Conservation (phyloP, 2,329 filamentous ascomycete genomes). For the Ascochyta viciae-villosae region DNA sequence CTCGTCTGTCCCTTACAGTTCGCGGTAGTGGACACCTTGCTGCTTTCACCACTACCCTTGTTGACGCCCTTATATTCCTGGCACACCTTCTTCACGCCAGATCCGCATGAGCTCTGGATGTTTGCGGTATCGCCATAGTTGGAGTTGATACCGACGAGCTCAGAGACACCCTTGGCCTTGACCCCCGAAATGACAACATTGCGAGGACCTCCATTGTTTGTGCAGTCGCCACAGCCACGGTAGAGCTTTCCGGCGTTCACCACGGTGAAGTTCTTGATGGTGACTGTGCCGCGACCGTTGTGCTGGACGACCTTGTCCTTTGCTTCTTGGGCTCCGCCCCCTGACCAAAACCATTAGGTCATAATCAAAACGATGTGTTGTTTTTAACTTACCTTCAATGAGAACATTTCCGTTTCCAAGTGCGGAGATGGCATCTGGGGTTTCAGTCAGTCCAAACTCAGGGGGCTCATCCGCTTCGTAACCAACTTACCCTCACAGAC, state of each 20-base stretch:
- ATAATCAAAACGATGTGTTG: too few species aligned
- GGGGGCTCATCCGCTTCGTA: neutral
- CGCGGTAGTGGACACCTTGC: conserved; percentile 12
- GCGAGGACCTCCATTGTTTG: conserved; percentile 53
- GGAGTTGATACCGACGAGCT: conserved; percentile 54
- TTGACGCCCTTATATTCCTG: conserved; percentile 23
- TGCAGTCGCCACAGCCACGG: conserved; percentile 52
- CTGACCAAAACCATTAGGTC: conserved; percentile 9
- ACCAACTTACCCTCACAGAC: conserved; percentile 30
- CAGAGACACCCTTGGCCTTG: conserved; percentile 43
- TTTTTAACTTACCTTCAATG: conserved; percentile 30
- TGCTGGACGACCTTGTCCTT: conserved; percentile 43
- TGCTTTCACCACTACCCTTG: conserved; percentile 11
- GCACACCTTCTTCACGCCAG: conserved; percentile 20
- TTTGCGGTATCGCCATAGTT: conserved; percentile 56
- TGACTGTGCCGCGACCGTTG: conserved; percentile 40
- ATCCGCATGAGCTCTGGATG: conserved; percentile 49
- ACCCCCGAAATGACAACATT: conserved; percentile 51
- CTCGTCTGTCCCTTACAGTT: conserved; percentile 16
- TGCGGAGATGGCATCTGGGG: conserved; percentile 25
- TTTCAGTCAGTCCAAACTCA: neutral
- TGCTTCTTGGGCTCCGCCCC: conserved; percentile 37
- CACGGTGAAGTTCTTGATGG: conserved; percentile 50
- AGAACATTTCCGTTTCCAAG: conserved; percentile 30
- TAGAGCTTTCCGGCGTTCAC: conserved; percentile 57